Evolutionary conservation across 83 land plant species (phyloP), one percentile per base, ranked within the genome.

Genomic region (Picea engelmannii): DNA sequence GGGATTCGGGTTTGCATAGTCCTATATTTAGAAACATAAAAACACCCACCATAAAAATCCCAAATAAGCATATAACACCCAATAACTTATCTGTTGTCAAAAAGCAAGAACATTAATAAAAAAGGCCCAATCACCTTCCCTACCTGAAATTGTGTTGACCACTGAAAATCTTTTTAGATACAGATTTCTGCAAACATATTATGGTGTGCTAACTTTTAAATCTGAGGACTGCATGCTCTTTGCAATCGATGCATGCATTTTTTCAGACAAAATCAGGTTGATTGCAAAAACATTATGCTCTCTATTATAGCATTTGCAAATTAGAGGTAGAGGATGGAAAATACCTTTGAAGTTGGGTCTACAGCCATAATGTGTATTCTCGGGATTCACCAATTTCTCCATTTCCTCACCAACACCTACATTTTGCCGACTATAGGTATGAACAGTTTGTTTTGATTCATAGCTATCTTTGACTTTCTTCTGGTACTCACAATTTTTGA

Each of bases 331-430:
- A 73, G 5, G 21, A 7, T 5, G n/a, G 16, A 15, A 17, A 40
- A 23, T 88, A 93, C 98, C 94, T 90, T 83, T 66, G 27, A 95
- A 86, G 83, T 95, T 82, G n/a, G 98, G 98, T 79, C 98, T 82
- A 64, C 66, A 15, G 15, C 98, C 96, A 87, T 93, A 95, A 21
- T 40, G 78, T 20, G 89, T 86, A 70, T 79, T 83, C 21, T 55
- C 80, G 62, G 85, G 79, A 40, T 81, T 74, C 80, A 85, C 89
- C 69, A 87, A 81, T 40, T 76, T 79, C 21, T 78, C 85, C 63
- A 62, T 65, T 84, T 79, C 52, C 76, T 83, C 18, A 81, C 84
- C 66, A 81, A 27, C 65, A 31, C 21, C 82, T 66, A 85, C 79
- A 21, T 18, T 79, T 70, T 52, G 71, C 78, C 47, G 68, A 40